Base-by-base conservation (phyloP, 2,329 filamentous ascomycete genomes). In the Penicillium sp. region DNA sequence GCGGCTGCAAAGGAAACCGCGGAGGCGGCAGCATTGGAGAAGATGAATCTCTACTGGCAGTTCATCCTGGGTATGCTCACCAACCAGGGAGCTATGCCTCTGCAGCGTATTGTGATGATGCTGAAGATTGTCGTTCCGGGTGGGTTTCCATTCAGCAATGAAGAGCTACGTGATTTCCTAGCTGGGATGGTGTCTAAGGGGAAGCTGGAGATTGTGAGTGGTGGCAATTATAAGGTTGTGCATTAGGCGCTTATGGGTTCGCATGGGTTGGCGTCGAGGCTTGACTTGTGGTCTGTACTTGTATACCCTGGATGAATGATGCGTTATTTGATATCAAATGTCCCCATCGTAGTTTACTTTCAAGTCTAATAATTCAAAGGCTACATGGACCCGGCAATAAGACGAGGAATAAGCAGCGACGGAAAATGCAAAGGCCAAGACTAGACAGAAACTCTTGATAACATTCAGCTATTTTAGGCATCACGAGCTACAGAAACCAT, bases 41-140 rank as follows among this genome's bases (percentile, higher is more conserved):
- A 82, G 60, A 81, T 80, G 66, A 75, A 77, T 35, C 78, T 95
- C 31, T 95, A 96, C 69, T 89, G 87, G 81, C 86, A 90, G 61
- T 97, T 95, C 65, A 89, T 98, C 48, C 76, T 89, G 46, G 89
- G 88, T 42, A 97, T 98, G 93, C 73, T 98, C 69, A 96, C 89
- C 51, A 96, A 96, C 67, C 86, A 89, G 58, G 85, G 85, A 14
- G 81, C 85, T 23, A 93, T 96, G 87, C 84, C 87, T 41, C 73
- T 90, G 49, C 77, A 77, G 45, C 81, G 89, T 64, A 94, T 98
- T 55, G 78, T 83, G 7, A 95, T 90, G 85, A 96, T 97, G 88
- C 78, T 98, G 77, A 89, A 88, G 70, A 91, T 97, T 78, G 79
- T 91, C 48, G 82, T 96, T 42, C 81, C 87, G 0, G 89, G 89